phyloP scores from a whole-genome alignment of 768 basidiomycete genomes.

The Dacryopinax primogenitus region DNA sequence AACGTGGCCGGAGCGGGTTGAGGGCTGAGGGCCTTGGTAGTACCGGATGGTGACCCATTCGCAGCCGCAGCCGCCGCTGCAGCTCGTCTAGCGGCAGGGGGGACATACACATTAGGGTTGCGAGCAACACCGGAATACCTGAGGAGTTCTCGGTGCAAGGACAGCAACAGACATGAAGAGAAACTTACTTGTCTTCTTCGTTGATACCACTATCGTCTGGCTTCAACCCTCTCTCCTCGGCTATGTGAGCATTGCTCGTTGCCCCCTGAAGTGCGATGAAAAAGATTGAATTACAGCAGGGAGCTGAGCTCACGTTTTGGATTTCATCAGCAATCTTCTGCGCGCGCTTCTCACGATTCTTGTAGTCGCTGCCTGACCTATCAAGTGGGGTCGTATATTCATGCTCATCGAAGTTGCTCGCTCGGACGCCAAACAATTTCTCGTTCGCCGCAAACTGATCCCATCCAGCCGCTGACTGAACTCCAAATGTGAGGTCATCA shows the following conservation, averaged over 20 bases:
- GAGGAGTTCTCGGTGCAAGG: too few species aligned
- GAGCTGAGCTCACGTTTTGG: slow-evolving; percentile 47
- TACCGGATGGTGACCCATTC: slow-evolving; percentile 9
- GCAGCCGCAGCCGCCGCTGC: slow-evolving; percentile 12
- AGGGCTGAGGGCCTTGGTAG: not conserved
- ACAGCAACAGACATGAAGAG: slow-evolving; percentile 20
- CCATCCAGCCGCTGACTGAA: slow-evolving; percentile 42
- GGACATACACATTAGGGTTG: slow-evolving; percentile 79
- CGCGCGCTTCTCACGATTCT: slow-evolving; percentile 77
- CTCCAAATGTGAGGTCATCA: slow-evolving; percentile 63
- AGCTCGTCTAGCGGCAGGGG: slow-evolving; percentile 68
- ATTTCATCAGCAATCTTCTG: slow-evolving; percentile 86
- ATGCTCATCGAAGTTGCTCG: slow-evolving; percentile 84
- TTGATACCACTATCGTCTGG: slow-evolving; percentile 63
- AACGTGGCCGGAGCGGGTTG: slow-evolving; percentile 4
- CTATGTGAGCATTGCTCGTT: slow-evolving; percentile 68
- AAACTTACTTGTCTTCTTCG: slow-evolving; percentile 86
- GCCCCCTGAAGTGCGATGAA: slow-evolving; percentile 34
- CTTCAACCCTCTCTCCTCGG: slow-evolving; percentile 64
- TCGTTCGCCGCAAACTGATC: slow-evolving; percentile 94
- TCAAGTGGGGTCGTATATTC: slow-evolving; percentile 90
- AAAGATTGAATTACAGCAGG: not conserved
- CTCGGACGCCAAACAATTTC: slow-evolving; percentile 81
- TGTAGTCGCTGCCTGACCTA: slow-evolving; percentile 68
- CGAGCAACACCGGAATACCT: slow-evolving; percentile 92